A percentile compares a stretch with the other conserved stretches of the same genome.
Evolutionary conservation across 345 rosid genomes (phyloP).

Genomic region (Hibiscus mutabilis): DNA sequence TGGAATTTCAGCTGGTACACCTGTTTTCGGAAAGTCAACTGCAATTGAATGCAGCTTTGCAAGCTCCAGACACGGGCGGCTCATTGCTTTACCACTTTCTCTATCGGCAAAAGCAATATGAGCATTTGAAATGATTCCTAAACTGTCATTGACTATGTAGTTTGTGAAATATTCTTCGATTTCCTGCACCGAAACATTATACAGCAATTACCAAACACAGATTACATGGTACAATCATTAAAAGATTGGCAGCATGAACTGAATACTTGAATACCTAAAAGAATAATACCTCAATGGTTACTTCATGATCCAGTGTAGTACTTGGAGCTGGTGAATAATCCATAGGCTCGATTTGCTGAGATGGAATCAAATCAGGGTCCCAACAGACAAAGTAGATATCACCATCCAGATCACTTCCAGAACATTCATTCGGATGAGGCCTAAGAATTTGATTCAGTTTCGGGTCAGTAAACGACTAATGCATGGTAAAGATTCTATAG

Average conservation of each 20-base stretch:
- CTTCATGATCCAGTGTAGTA: slow-evolving; percentile 16
- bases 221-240: background rate
- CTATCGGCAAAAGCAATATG: slow-evolving; percentile 40
- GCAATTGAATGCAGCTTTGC: slow-evolving; percentile 42
- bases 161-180: slow-evolving; percentile 39
- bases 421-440: slow-evolving; percentile 37
- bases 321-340: background rate
- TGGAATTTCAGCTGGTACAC: slow-evolving; percentile 47
- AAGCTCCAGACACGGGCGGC: slow-evolving; percentile 31
- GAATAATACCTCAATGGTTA: slow-evolving; percentile 31
- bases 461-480: no score
- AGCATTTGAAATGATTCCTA: slow-evolving; percentile 42
- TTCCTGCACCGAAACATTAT: slow-evolving; percentile 24
- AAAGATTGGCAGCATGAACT: no score
- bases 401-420: slow-evolving; percentile 38
- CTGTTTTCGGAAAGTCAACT: slow-evolving; percentile 58
- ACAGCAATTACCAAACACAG: background rate
- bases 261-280: no score
- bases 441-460: slow-evolving; percentile 5
- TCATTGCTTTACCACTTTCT: slow-evolving; percentile 29
- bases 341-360: no score
- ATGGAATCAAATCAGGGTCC: slow-evolving; percentile 18
- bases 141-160: slow-evolving; percentile 42
- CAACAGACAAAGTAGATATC: slow-evolving; percentile 37
- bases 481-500: no score